Evolutionary conservation across 2,329 filamentous ascomycete genomes (phyloP).

Genomic region (Harringtonia aguacate): DNA sequence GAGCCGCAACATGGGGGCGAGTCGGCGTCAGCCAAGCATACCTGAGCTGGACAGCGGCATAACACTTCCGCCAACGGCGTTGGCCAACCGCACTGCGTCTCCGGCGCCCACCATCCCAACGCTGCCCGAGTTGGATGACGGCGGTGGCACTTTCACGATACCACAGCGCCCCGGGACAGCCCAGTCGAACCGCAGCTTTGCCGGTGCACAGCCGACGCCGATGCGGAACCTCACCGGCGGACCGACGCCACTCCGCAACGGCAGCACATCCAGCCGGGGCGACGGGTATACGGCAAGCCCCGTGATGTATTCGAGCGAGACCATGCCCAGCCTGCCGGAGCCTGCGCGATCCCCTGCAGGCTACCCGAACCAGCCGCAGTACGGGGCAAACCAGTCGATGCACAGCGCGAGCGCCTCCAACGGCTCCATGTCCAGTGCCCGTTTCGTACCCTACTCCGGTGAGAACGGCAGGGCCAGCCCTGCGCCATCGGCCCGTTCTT

Average conservation of each 20-base stretch:
- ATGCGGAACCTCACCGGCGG: no score
- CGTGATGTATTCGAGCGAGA: slow-evolving; percentile 14
- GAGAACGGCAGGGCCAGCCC: slow-evolving; percentile 17
- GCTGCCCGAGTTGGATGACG: slow-evolving; percentile 3
- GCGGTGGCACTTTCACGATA: no score
- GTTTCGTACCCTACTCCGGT: slow-evolving; percentile 3
- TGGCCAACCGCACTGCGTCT: slow-evolving; percentile 13
- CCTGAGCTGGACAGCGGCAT: no score
- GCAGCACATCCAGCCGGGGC: slow-evolving; percentile 14
- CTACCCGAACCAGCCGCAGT: not conserved
- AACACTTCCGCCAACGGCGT: no score
- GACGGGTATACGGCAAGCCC: slow-evolving; percentile 16
- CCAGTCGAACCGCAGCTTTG: slow-evolving; percentile 16
- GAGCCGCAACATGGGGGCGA: no score
- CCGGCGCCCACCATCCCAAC: slow-evolving; percentile 15
- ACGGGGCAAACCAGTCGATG: not conserved
- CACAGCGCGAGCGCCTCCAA: slow-evolving; percentile 1
- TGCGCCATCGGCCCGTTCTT: slow-evolving; percentile 18
- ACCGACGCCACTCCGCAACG: no score
- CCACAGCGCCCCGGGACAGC: slow-evolving; percentile 14
- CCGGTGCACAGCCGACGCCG: no score
- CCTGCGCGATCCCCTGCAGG: slow-evolving; percentile 2
- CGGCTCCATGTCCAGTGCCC: slow-evolving; percentile 5
- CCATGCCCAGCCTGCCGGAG: slow-evolving; percentile 15
- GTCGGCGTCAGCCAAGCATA: no score